phyloP scores from a whole-genome alignment of 164 flowering plant genomes.

The Tetracentron sinense region DNA sequence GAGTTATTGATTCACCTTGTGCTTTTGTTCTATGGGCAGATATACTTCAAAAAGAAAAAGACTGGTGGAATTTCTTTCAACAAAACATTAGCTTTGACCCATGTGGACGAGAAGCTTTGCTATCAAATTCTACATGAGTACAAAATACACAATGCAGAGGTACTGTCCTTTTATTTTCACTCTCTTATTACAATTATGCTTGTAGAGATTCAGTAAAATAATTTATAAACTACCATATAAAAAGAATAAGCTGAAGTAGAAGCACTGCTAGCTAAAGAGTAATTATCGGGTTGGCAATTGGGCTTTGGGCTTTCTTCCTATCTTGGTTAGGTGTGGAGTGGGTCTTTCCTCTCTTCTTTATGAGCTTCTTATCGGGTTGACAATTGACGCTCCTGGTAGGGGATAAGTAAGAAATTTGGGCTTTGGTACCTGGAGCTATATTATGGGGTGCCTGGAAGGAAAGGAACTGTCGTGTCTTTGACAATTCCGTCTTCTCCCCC shows the following conservation, averaged over 20 bases:
- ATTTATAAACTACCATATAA: background rate
- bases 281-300: too few species aligned
- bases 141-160: slow-evolving; percentile 99
- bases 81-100: slow-evolving; percentile 68
- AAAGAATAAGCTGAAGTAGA: background rate
- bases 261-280: background rate
- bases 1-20: slow-evolving; percentile 1
- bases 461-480: too few species aligned
- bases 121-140: slow-evolving; percentile 96
- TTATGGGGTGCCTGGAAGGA: too few species aligned
- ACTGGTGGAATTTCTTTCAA: slow-evolving; percentile 98
- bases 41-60: slow-evolving; percentile 95
- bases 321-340: too few species aligned
- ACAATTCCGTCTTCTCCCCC: too few species aligned
- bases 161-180: slow-evolving; percentile 22
- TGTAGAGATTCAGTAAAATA: background rate
- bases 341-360: too few species aligned
- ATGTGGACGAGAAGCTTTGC: slow-evolving; percentile 97
- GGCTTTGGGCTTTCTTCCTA: too few species aligned
- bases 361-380: too few species aligned
- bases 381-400: too few species aligned
- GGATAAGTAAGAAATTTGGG: too few species aligned
- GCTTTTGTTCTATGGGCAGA: slow-evolving; percentile 40
- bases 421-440: too few species aligned
- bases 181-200: background rate